These are phyloP conservation scores for Striga asiatica DNA, from an alignment of 257 asterid genomes.

Conservation along the genomic window DNA sequence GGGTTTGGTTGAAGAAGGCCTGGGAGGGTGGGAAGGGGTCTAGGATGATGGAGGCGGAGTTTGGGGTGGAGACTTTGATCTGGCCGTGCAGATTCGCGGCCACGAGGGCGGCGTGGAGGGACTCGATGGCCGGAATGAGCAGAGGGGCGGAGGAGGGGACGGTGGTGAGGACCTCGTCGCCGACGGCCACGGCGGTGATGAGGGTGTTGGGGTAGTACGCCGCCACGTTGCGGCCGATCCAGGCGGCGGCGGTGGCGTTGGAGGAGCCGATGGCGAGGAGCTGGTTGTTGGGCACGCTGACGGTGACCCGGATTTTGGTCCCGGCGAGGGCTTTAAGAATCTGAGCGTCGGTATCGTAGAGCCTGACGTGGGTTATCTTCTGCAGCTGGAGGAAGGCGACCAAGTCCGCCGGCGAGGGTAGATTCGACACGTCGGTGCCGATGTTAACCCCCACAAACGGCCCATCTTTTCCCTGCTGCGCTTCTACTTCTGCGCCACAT, in stretches of 20 bases:
- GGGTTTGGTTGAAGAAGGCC: constrained; percentile 76
- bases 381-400: constrained; percentile 62
- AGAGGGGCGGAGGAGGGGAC: constrained; percentile 74
- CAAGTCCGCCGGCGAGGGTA: constrained; percentile 48
- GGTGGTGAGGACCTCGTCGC: constrained; percentile 83
- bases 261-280: constrained; percentile 89
- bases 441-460: constrained; percentile 89
- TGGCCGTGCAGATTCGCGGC: constrained; percentile 74
- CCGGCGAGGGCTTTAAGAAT: constrained; percentile 73
- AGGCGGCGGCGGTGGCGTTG: constrained; percentile 89
- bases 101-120: constrained; percentile 76
- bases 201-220: constrained; percentile 75
- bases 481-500: constrained; percentile 39
- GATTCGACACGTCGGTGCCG: constrained; percentile 79
- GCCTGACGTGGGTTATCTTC: constrained; percentile 74
- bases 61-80: constrained; percentile 82
- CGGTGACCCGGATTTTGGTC: constrained; percentile 71
- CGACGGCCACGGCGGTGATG: constrained; percentile 75
- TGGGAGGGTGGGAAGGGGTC: constrained; percentile 97
- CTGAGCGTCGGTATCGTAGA: constrained; percentile 66
- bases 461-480: constrained; percentile 47
- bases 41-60: constrained; percentile 60
- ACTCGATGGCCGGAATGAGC: constrained; percentile 89
- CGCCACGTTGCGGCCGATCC: constrained; percentile 85
- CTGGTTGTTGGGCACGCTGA: constrained; percentile 94